Evolutionary conservation across 2,329 filamentous ascomycete species (phyloP), one percentile per base, ranked within the genome.

Genomic region (Byssoonygena ceratinophila): DNA sequence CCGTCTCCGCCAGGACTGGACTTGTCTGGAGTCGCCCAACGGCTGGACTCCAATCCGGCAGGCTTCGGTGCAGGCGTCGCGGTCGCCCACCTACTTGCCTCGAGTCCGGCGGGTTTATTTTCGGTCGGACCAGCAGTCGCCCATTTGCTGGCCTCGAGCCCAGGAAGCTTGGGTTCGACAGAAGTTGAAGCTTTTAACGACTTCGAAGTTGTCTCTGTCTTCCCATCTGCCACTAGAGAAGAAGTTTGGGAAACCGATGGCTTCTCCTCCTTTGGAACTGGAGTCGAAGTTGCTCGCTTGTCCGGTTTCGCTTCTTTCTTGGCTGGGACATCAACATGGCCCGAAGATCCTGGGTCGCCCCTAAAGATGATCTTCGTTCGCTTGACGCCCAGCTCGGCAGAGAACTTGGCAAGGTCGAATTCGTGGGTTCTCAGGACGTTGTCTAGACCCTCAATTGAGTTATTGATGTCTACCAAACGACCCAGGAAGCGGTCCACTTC

Each of bases 81-180:
- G 22, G 39, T 4, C 14, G 48, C 48, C 48, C 25, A 44, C 25
- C 23, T 44, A 45, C 48, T 51, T 16, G 27, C 39, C 48, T 43
- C 27, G 16, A 41, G 36, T 18, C 25, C 23, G 5, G 20, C 14
- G 27, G 25, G n/a, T 27, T 51, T 37, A 3, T 37, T 31, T 23
- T 45, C 20, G 23, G 27, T 16, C 14, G 37, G 36, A 3, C 22
- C 16, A 22, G 47, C 47, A 41, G 25, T n/a, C 8, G 50, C 50
- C 41, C 41, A 46, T 16, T 2, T 47, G 32, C 50, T 52, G 18
- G 29, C 31, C 32, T 52, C 50, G 9, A 43, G 37, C 29, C 48
- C 48, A 27, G 48, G 31, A 14, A 4, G 25, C 25, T 34, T 44
- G 27, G 37, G 34, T 43, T 51, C 37, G 27, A 23, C 37, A 36